Evolutionary conservation across 2,329 filamentous ascomycete species (phyloP).

Genomic region (Dothidotthia symphoricarpi): DNA sequence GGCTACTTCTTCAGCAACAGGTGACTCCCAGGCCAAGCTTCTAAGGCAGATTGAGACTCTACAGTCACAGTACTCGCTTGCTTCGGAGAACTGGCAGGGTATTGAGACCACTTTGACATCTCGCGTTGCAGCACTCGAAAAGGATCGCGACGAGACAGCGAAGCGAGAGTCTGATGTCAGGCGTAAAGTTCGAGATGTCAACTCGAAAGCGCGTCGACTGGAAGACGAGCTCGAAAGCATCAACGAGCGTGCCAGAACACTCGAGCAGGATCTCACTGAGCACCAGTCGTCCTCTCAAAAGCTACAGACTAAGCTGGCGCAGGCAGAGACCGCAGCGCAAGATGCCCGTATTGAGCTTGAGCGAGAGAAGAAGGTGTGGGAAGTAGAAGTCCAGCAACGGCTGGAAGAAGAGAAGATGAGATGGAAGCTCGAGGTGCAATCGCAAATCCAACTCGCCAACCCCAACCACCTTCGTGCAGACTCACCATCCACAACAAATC

Average conservation of each 20-base stretch:
- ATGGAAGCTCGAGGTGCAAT: conserved; percentile 53
- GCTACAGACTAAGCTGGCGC: conserved; percentile 64
- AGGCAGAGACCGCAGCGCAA: conserved; percentile 62
- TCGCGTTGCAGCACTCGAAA: conserved; percentile 75
- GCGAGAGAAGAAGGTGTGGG: conserved; percentile 59
- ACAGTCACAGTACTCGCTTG: conserved; percentile 91
- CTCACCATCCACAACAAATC: conserved; percentile 39
- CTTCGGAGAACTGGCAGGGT: conserved; percentile 95
- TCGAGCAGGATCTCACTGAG: conserved; percentile 62
- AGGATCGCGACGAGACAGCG: conserved; percentile 82
- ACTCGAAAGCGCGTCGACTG: conserved; percentile 63
- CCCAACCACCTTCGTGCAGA: conserved; percentile 37
- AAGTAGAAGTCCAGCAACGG: conserved; percentile 57
- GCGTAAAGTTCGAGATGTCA: conserved; percentile 84
- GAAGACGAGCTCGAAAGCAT: conserved; percentile 81
- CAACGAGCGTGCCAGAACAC: conserved; percentile 61
- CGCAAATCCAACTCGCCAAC: conserved; percentile 24
- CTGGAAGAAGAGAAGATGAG: conserved; percentile 65
- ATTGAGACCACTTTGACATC: conserved; percentile 85
- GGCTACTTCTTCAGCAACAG: conserved; percentile 74
- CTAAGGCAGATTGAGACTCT: conserved; percentile 92
- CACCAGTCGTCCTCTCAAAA: conserved; percentile 60
- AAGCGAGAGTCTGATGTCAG: conserved; percentile 83
- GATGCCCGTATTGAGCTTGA: conserved; percentile 58
- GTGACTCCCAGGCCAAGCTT: conserved; percentile 84